A percentile compares a stretch with the other conserved stretches of the same genome.
Evolutionary conservation across 225 moss, liverwort and hornwort species (phyloP).

Genomic region (Pleurozium schreberi): DNA sequence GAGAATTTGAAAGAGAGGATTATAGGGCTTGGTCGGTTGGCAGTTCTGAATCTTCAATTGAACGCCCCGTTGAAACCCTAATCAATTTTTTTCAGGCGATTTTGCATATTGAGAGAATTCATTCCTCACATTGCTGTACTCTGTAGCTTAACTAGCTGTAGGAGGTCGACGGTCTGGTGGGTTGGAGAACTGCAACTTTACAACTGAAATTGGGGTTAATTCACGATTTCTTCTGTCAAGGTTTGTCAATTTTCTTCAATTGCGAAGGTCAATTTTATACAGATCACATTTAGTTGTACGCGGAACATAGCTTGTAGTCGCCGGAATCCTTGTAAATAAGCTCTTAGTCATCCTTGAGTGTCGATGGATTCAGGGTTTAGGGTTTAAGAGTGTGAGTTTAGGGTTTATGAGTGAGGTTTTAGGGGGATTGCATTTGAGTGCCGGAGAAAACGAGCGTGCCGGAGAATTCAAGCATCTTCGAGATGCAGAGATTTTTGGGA

Average conservation of each 20-base stretch:
- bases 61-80: neutral
- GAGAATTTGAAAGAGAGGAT: neutral
- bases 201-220: neutral
- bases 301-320: neutral
- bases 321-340: neutral
- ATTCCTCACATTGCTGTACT: neutral
- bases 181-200: neutral
- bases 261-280: neutral
- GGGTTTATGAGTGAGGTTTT: neutral
- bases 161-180: neutral
- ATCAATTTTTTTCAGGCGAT: neutral
- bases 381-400: neutral
- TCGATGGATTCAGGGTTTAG: neutral
- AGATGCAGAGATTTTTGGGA: neutral
- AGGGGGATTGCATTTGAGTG: neutral
- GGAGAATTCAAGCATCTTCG: neutral
- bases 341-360: neutral
- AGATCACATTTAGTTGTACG: neutral
- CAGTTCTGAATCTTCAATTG: neutral
- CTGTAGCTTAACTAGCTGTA: neutral
- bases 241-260: neutral
- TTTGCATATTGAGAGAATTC: neutral
- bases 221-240: neutral
- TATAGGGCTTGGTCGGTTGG: neutral
- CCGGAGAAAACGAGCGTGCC: neutral